Evolutionary conservation across 345 rosid genomes (phyloP).

Genomic region (Dimocarpus longan): DNA sequence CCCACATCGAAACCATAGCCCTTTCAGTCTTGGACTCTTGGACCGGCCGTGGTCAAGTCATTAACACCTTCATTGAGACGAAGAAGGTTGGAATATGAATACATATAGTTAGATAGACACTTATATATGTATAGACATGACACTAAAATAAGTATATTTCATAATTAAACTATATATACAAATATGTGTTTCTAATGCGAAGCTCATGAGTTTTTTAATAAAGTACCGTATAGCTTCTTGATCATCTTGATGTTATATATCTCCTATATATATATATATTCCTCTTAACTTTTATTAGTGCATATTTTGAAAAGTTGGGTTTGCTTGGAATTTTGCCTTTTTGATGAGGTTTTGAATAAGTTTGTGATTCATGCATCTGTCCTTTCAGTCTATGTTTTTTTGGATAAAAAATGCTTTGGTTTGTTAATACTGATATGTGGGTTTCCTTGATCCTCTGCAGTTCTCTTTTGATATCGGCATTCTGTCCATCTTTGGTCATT

Average conservation of each 20-base stretch:
- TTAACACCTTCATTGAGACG: constrained; percentile 72
- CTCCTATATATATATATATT: too few relatives aligned
- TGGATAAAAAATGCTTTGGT: constrained; percentile 1
- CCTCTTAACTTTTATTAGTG: too few relatives aligned
- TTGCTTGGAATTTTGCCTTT: constrained; percentile 6
- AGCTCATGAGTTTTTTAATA: too few relatives aligned
- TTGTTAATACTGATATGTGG: constrained; percentile 22
- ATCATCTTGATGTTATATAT: too few relatives aligned
- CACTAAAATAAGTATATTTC: too few relatives aligned
- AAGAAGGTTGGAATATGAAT: constrained; percentile 56
- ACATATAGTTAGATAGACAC: too few relatives aligned
- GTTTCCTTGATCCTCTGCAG: constrained; percentile 38
- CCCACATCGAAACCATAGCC: constrained; percentile 57
- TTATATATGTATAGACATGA: too few relatives aligned
- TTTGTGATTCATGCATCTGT: not conserved
- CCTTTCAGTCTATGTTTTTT: constrained; percentile 1
- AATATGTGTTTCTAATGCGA: too few relatives aligned
- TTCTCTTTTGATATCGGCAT: constrained; percentile 77
- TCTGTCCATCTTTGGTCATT: constrained; percentile 66
- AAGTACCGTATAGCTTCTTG: too few relatives aligned
- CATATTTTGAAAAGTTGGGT: not conserved
- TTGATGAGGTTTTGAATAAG: not conserved
- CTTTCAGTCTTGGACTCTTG: constrained; percentile 59
- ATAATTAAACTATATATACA: too few relatives aligned
- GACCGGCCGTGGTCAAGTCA: constrained; percentile 33